Conservation (phyloP, 345 rosid genomes). For the Rhodomyrtus tomentosa region DNA sequence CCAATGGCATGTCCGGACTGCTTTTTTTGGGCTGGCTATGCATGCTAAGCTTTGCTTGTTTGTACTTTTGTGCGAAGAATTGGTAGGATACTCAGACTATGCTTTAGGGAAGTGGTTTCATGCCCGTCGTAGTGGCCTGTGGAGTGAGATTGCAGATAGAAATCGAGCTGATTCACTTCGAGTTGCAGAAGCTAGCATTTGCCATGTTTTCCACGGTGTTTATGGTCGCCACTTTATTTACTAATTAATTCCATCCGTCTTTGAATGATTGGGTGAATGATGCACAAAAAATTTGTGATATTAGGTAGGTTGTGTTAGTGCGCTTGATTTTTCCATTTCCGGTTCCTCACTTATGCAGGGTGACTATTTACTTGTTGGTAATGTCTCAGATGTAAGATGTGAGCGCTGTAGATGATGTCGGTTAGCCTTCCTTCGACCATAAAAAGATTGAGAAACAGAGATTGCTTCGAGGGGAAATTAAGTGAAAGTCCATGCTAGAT, state of each 20-base stretch:
- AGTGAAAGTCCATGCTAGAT: background rate
- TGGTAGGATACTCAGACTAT: background rate
- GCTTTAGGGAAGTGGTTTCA: background rate
- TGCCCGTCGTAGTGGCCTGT: background rate
- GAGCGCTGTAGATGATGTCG: background rate
- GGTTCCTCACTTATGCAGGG: background rate
- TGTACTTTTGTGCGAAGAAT: background rate
- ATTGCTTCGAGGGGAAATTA: background rate
- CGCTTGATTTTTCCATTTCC: background rate
- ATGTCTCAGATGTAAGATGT: background rate
- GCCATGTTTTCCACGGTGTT: background rate
- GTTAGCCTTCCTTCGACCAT: background rate
- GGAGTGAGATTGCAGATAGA: background rate
- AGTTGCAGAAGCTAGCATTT: background rate
- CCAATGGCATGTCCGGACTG: background rate
- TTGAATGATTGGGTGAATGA: background rate
- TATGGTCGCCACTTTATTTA: background rate
- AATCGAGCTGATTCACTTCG: background rate
- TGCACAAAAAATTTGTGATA: background rate
- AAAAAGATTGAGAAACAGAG: background rate
- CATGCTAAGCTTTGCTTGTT: background rate
- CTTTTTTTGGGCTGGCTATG: background rate
- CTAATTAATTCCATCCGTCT: background rate
- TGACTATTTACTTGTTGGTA: background rate
- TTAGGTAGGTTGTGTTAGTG: background rate